phyloP scores from a whole-genome alignment of 1,139 yeast species.

The Candida sp. region DNA sequence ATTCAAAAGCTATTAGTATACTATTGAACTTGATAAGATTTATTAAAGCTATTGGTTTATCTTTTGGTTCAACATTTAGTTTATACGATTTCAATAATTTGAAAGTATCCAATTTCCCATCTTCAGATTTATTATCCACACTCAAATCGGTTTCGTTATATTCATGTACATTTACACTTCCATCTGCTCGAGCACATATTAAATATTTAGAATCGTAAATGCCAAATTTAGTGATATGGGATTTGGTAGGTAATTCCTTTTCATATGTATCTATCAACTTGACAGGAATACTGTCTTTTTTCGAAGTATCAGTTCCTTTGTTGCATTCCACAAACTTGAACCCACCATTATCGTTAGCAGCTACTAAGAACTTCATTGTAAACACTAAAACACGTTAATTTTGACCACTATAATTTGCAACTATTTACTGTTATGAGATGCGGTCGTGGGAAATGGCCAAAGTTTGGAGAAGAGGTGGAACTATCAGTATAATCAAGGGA shows the following conservation, averaged over 20 bases:
- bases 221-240: slow-evolving; percentile 4
- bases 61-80: slow-evolving; percentile 20
- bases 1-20: slow-evolving; percentile 39
- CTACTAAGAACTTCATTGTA: slow-evolving; percentile 48
- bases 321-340: slow-evolving; percentile 54
- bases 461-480: background rate
- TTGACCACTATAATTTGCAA: background rate
- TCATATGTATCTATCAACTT: slow-evolving; percentile 33
- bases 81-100: slow-evolving; percentile 23
- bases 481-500: background rate
- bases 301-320: slow-evolving; percentile 69
- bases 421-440: slow-evolving; percentile 9
- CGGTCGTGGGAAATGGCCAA: slow-evolving; percentile 1
- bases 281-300: slow-evolving; percentile 55
- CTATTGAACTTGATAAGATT: slow-evolving; percentile 26
- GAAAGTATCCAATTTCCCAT: slow-evolving; percentile 10
- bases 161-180: slow-evolving; percentile 37
- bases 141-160: slow-evolving; percentile 10
- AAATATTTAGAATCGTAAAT: slow-evolving; percentile 30
- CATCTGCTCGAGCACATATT: slow-evolving; percentile 42
- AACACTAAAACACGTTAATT: background rate
- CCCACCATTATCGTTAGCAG: slow-evolving; percentile 57
- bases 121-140: slow-evolving; percentile 1
- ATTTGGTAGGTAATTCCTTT: background rate
- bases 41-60: slow-evolving; percentile 32